Conservation (phyloP, 441 rosid species). For the Sinapis alba region DNA sequence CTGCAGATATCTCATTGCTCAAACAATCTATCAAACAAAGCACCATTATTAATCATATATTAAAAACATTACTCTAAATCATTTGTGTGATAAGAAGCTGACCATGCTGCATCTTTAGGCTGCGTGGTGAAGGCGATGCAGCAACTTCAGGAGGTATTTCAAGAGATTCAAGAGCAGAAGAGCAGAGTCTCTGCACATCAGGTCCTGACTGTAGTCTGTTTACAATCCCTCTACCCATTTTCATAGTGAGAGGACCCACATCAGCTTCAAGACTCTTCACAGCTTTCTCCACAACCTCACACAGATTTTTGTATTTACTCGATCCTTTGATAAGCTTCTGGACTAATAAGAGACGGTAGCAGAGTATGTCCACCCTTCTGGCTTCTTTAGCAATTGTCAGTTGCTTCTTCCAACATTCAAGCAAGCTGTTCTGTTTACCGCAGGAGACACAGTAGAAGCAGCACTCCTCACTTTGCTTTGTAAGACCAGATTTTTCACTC, state of each 20-base stretch:
- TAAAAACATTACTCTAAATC: not conserved
- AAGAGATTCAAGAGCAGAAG: conserved; percentile 49
- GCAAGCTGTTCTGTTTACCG: conserved; percentile 46
- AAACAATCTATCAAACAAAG: conserved; percentile 36
- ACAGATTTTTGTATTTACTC: conserved; percentile 33
- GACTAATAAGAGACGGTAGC: conserved; percentile 50
- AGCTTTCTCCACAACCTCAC: conserved; percentile 48
- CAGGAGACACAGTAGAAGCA: conserved; percentile 57
- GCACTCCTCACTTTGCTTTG: conserved; percentile 42
- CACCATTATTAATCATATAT: conserved; percentile 10
- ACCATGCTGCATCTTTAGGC: conserved; percentile 28
- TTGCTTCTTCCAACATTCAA: conserved; percentile 61
- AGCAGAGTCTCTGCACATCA: conserved; percentile 56
- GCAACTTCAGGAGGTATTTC: conserved; percentile 32
- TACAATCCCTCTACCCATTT: conserved; percentile 62
- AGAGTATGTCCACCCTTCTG: conserved; percentile 58
- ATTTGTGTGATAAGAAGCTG: conserved; percentile 6
- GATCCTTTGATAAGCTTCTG: conserved; percentile 47
- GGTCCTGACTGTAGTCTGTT: conserved; percentile 56
- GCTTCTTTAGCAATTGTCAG: conserved; percentile 53
- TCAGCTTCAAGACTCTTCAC: conserved; percentile 46
- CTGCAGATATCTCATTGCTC: conserved; percentile 42
- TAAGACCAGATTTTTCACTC: conserved; percentile 46
- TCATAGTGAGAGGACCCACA: conserved; percentile 56
- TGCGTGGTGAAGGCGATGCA: conserved; percentile 13